These are phyloP conservation scores for Magnusiomyces fungicola DNA, from an alignment of 1,139 yeast genomes.

Conservation along the genomic window DNA sequence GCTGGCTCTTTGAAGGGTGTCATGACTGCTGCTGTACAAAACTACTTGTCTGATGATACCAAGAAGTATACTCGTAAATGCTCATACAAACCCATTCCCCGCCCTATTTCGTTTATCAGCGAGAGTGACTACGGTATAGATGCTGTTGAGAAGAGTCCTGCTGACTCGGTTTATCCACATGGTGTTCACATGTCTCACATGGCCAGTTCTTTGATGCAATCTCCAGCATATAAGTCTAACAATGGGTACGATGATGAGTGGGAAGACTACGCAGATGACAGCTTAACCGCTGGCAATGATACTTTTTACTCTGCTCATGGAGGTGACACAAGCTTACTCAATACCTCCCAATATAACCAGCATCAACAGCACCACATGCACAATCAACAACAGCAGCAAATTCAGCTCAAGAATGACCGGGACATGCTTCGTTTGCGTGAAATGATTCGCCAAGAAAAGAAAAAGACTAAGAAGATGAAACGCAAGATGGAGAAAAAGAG, in stretches of 20 bases:
- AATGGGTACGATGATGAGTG: background rate
- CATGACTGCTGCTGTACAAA: background rate
- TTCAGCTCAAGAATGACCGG: background rate
- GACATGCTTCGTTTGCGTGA: constrained; percentile 1
- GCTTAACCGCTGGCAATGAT: no score
- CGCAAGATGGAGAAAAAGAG: constrained; percentile 1
- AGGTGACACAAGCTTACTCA: no score
- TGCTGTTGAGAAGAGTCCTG: background rate
- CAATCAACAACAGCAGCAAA: background rate
- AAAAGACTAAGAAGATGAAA: constrained; percentile 1
- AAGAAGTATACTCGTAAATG: background rate
- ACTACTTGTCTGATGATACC: background rate
- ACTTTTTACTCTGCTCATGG: no score
- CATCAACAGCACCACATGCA: no score
- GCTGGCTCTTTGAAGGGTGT: background rate
- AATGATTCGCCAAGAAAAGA: constrained; percentile 3
- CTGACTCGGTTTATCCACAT: background rate
- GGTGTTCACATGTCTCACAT: no score
- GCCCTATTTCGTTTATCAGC: background rate
- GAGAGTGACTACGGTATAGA: background rate
- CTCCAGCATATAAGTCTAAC: background rate
- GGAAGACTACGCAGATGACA: background rate
- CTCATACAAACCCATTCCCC: background rate
- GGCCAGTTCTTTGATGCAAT: no score
- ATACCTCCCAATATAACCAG: no score